A percentile compares a stretch with the other conserved stretches of the same genome.
Conservation (phyloP, 352 stramenopile genomes). For the Globisporangium viniferum region DNA sequence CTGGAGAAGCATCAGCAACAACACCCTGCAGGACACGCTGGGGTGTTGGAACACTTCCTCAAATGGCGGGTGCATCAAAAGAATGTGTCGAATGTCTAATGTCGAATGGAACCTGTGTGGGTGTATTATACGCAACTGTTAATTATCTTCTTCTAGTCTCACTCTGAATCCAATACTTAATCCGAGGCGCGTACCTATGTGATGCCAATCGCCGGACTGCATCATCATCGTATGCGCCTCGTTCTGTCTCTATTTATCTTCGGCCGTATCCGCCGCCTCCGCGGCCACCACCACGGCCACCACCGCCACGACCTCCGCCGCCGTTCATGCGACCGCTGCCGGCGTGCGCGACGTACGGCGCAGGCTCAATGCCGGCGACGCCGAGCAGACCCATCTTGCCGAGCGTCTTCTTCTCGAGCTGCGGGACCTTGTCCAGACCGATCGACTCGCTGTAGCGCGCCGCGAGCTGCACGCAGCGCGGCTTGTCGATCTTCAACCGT, state of each 20-base stretch:
- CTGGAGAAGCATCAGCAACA: too few species aligned
- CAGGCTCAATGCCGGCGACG: slow-evolving; percentile 59
- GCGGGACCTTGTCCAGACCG: slow-evolving; percentile 63
- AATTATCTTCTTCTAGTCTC: slow-evolving; percentile 2
- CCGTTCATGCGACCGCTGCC: slow-evolving; percentile 24
- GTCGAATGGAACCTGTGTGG: background rate
- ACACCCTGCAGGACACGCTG: too few species aligned
- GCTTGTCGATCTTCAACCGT: slow-evolving; percentile 38
- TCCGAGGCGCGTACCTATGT: background rate
- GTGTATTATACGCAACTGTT: background rate
- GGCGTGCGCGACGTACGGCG: slow-evolving; percentile 29
- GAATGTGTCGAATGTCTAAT: too few species aligned
- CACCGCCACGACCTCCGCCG: slow-evolving; percentile 6
- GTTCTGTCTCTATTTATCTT: slow-evolving; percentile 2
- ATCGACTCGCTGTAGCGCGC: slow-evolving; percentile 62
- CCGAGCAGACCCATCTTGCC: slow-evolving; percentile 86
- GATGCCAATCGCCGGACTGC: background rate
- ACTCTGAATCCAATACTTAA: slow-evolving; percentile 4
- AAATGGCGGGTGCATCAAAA: too few species aligned
- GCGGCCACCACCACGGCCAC: slow-evolving; percentile 10
- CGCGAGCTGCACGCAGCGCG: slow-evolving; percentile 67
- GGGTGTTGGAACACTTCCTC: too few species aligned
- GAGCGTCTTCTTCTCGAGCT: slow-evolving; percentile 82
- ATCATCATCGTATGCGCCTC: background rate
- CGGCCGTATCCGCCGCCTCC: slow-evolving; percentile 11